Base-by-base conservation (phyloP, 345 rosid genomes). In the Melaleuca alternifolia region DNA sequence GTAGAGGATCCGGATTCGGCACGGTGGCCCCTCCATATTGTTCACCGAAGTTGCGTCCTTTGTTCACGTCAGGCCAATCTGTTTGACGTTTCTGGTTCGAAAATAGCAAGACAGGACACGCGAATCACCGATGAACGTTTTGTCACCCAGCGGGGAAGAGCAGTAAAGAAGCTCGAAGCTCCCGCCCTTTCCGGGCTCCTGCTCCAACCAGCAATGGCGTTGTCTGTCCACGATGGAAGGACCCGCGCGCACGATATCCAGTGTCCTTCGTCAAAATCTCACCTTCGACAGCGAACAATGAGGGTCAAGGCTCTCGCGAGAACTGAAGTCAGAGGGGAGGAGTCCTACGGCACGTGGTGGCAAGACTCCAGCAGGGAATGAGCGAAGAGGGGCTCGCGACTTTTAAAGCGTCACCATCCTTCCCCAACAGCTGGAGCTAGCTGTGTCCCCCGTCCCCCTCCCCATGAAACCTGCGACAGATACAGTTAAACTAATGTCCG, bases 391-490 rank as follows among this genome's bases (percentile, higher is more conserved):
- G 48, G 10, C 26, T 21, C 48, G 48, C 79, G 26, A 71, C 79
- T 71, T 71, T 37, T 71, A 44, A 46, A 71, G 79, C 6, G 79
- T 16, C 18, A 20, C 79, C 41, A 4, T 33, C 37, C 79, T 41
- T 18, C 79, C 48, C 33, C 86, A 88, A 87, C 91, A 93, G 93
- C 93, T 93, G 95, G 92, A 86, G 93, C 95, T 89, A 93, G 95
- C 95, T 93, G 95, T 93, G 79, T 9, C 26, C 91, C 85, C 87
- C 83, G 83, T 85, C 87, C 81, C 82, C 33, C 84, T 65, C 75
- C 87, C 94, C 93, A 91, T 91, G 93, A 91, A 93, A 89, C 90
- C 92, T 90, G 81, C 89, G 86, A 20, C 62, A 52, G 4, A 82
- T 77, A 23, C 62, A 77, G 79, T 71, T 41, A 18, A 37, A 18